These are phyloP conservation scores for Brettanomyces sp. DNA, from an alignment of 805 yeast genomes.

Conservation along the genomic window DNA sequence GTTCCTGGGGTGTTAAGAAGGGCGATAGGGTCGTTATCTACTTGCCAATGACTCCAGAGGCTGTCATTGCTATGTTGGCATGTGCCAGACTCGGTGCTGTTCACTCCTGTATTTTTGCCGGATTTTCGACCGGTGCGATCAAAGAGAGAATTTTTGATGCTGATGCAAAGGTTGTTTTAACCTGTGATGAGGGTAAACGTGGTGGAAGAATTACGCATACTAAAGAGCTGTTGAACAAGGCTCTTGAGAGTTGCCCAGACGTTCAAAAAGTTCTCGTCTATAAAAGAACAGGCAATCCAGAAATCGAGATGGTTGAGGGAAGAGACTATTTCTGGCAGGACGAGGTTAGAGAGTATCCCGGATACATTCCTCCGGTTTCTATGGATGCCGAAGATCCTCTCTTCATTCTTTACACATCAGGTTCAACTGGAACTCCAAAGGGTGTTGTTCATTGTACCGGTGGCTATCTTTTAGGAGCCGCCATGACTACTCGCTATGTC, in stretches of 20 bases:
- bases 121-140: constrained; percentile 88
- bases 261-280: constrained; percentile 81
- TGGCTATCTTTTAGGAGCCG: constrained; percentile 89
- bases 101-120: constrained; percentile 95
- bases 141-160: constrained; percentile 88
- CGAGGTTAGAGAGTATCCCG: constrained; percentile 69
- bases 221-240: constrained; percentile 93
- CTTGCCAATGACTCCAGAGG: constrained; percentile 97
- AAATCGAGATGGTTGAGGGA: constrained; percentile 62
- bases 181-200: constrained; percentile 91
- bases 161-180: constrained; percentile 73
- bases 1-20: constrained; percentile 77
- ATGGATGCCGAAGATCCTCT: constrained; percentile 91
- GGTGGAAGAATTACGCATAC: constrained; percentile 92
- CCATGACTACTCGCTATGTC: constrained; percentile 83
- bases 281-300: constrained; percentile 74
- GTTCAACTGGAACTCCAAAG: constrained; percentile 97
- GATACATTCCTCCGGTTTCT: constrained; percentile 79
- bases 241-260: constrained; percentile 60
- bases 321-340: constrained; percentile 97
- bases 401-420: constrained; percentile 92
- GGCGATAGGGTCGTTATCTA: constrained; percentile 97
- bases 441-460: constrained; percentile 95
- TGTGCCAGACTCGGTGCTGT: constrained; percentile 90
- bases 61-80: constrained; percentile 88